These are phyloP conservation scores for Penicillium sp. DNA, from an alignment of 2,329 filamentous ascomycete species.

Conservation along the genomic window DNA sequence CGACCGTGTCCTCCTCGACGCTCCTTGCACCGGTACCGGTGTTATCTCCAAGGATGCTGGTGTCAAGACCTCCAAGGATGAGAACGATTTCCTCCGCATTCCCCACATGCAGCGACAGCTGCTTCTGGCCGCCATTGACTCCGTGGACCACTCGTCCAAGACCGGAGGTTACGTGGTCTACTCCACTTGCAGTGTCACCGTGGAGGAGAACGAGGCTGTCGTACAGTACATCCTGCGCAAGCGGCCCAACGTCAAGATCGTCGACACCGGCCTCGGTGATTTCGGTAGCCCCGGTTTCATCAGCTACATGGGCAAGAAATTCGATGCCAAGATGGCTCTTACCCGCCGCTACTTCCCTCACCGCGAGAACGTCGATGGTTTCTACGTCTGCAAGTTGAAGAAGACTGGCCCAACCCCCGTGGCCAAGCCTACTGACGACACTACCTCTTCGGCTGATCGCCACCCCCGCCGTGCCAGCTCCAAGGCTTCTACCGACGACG, in stretches of 20 bases:
- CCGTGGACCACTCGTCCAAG: slow-evolving; percentile 86
- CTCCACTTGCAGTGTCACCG: slow-evolving; percentile 92
- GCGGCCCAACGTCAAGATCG: slow-evolving; percentile 90
- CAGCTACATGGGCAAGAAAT: slow-evolving; percentile 87
- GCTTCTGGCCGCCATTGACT: slow-evolving; percentile 90
- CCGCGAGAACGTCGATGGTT: slow-evolving; percentile 93
- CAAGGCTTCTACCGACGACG: slow-evolving; percentile 42
- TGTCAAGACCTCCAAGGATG: slow-evolving; percentile 98
- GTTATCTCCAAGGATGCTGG: slow-evolving; percentile 97
- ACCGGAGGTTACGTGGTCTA: slow-evolving; percentile 96
- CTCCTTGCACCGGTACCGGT: slow-evolving; percentile 93
- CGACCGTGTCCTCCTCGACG: slow-evolving; percentile 91
- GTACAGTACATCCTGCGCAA: slow-evolving; percentile 92
- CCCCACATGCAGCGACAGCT: slow-evolving; percentile 96
- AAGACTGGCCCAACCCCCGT: slow-evolving; percentile 79
- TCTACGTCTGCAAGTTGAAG: slow-evolving; percentile 97
- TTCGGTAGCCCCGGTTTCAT: slow-evolving; percentile 95
- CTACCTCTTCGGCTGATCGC: slow-evolving; percentile 33
- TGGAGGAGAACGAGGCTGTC: slow-evolving; percentile 93
- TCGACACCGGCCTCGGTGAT: slow-evolving; percentile 80
- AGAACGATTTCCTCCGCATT: slow-evolving; percentile 90
- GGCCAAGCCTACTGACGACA: slow-evolving; percentile 32
- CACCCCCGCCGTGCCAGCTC: slow-evolving; percentile 31
- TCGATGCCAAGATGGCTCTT: slow-evolving; percentile 82
- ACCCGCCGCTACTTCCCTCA: slow-evolving; percentile 89